Conservation (phyloP, 495 filamentous ascomycete genomes). For the Tetracladium setigerum region DNA sequence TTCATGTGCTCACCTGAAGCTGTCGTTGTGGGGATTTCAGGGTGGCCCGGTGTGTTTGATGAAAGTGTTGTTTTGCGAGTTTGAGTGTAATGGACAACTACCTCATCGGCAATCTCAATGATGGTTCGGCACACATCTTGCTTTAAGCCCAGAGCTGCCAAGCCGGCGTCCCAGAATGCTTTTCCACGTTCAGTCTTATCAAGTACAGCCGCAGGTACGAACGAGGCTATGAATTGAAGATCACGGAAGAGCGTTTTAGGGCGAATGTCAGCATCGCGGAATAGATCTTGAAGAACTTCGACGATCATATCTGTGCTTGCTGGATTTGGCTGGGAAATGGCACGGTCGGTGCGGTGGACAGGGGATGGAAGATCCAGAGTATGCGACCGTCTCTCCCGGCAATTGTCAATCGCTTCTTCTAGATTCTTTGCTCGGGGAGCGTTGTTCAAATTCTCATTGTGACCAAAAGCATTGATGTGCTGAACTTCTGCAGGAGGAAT, state of each 20-base stretch:
- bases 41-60: constrained; percentile 14
- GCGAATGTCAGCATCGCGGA: constrained; percentile 67
- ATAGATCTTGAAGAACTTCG: constrained; percentile 68
- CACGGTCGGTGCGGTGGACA: constrained; percentile 21
- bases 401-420: constrained; percentile 59
- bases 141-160: constrained; percentile 82
- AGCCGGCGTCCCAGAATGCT: constrained; percentile 88
- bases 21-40: constrained; percentile 6
- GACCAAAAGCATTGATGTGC: constrained; percentile 21
- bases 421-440: constrained; percentile 34
- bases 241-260: constrained; percentile 92
- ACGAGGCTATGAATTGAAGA: constrained; percentile 89
- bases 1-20: constrained; percentile 19
- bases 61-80: constrained; percentile 38
- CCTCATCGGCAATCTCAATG: constrained; percentile 79
- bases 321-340: constrained; percentile 35
- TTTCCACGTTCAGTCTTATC: constrained; percentile 84
- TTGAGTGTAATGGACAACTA: constrained; percentile 50
- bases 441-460: constrained; percentile 7
- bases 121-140: constrained; percentile 83
- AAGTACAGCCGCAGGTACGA: constrained; percentile 72
- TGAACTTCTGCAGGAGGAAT: constrained; percentile 22
- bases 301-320: constrained; percentile 67
- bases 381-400: constrained; percentile 60
- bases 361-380: constrained; percentile 33